Conservation (phyloP, 2,329 filamentous ascomycete genomes). For the Fusarium sulawesiense region DNA sequence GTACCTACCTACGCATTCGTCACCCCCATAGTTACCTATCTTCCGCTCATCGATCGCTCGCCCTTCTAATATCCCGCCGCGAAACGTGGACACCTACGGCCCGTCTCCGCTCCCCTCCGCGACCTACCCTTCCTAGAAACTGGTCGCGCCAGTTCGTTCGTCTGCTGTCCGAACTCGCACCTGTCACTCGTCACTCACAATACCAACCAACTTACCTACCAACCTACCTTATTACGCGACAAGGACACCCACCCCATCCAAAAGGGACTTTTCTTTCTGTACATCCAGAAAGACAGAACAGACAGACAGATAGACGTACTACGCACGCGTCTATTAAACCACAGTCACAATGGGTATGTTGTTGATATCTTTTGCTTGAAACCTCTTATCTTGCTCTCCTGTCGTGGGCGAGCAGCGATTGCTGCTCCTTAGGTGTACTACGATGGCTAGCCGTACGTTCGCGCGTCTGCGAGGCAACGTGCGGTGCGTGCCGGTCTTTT, state of each 20-base stretch:
- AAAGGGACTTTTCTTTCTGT: slow-evolving; percentile 42
- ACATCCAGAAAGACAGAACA: slow-evolving; percentile 17
- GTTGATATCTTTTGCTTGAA: slow-evolving; percentile 41
- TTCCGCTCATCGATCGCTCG: slow-evolving; percentile 25
- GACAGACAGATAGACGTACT: slow-evolving; percentile 17
- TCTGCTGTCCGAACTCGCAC: slow-evolving; percentile 37
- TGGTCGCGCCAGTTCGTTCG: slow-evolving; percentile 34
- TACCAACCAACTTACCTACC: slow-evolving; percentile 24
- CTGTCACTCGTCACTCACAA: slow-evolving; percentile 42
- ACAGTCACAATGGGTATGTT: slow-evolving; percentile 47
- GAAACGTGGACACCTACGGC: slow-evolving; percentile 44
- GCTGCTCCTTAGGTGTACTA: slow-evolving; percentile 7
- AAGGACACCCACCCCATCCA: slow-evolving; percentile 43
- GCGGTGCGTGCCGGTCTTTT: slow-evolving; percentile 32
- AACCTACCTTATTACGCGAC: slow-evolving; percentile 41
- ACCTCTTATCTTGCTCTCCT: not conserved
- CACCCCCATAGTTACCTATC: slow-evolving; percentile 44
- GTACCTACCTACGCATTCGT: slow-evolving; percentile 1
- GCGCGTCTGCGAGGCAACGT: slow-evolving; percentile 38
- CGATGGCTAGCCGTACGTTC: slow-evolving; percentile 21
- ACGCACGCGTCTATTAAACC: slow-evolving; percentile 33
- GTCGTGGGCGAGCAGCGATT: slow-evolving; percentile 2
- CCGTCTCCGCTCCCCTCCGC: slow-evolving; percentile 44
- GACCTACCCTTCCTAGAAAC: slow-evolving; percentile 41
- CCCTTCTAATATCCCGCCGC: slow-evolving; percentile 32